A percentile compares a stretch with the other conserved stretches of the same genome.
Evolutionary conservation across 2,329 filamentous ascomycete genomes (phyloP).

Genomic region (Diaporthe capsici): DNA sequence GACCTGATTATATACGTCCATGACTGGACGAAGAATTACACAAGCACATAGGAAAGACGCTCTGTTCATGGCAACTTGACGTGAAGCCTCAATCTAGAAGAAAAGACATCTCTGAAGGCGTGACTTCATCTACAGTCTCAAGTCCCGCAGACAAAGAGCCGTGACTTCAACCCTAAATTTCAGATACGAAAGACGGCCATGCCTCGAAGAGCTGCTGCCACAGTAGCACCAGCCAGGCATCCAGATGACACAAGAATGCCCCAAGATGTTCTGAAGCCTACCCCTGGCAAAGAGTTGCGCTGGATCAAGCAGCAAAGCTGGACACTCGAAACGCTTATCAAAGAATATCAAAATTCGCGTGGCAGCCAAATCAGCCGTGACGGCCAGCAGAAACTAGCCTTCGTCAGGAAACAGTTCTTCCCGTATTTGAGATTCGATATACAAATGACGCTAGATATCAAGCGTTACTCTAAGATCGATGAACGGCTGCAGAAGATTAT

Average conservation of each 20-base stretch:
- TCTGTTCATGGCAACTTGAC: not conserved
- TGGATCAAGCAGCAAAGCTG: not conserved
- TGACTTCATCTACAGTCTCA: not conserved
- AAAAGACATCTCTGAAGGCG: not conserved
- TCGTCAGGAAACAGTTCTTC: not conserved
- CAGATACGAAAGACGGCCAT: not conserved
- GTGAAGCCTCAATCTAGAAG: not conserved
- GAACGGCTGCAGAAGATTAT: not conserved
- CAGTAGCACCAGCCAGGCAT: not conserved
- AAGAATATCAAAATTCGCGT: not conserved
- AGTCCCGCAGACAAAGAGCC: not conserved
- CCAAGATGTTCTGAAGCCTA: not conserved
- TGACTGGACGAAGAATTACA: not conserved
- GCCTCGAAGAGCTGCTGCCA: not conserved
- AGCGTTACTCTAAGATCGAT: not conserved
- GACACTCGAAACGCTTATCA: not conserved
- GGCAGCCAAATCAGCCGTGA: not conserved
- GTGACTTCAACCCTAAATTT: no score
- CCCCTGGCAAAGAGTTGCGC: not conserved
- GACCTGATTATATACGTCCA: not conserved
- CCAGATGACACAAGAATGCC: slow-evolving; percentile 10
- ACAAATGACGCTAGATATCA: not conserved
- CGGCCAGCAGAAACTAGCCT: not conserved
- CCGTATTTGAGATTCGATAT: slow-evolving; percentile 4
- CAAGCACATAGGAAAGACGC: not conserved